Conservation (phyloP, 2,329 filamentous ascomycete species). For the Hymenoscyphus repandus region DNA sequence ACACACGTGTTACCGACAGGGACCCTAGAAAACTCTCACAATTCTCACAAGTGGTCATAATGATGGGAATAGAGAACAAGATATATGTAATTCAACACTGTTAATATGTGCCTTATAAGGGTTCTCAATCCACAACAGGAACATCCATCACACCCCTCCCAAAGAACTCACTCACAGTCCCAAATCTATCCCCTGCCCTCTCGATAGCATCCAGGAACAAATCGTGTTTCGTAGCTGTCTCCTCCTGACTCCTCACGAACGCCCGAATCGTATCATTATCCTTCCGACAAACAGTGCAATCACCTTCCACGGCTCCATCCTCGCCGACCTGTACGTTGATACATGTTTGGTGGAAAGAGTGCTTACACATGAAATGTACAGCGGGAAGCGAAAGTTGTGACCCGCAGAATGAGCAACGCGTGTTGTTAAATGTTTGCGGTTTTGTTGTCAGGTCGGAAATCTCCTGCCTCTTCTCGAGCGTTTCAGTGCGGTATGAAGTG, state of each 20-base stretch:
- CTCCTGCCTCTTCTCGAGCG: conserved; percentile 71
- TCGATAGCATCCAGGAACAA: conserved; percentile 78
- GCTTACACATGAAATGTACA: conserved; percentile 95
- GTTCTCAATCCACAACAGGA: conserved; percentile 6
- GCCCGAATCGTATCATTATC: conserved; percentile 86
- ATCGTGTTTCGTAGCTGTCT: conserved; percentile 82
- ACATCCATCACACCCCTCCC: conserved; percentile 82
- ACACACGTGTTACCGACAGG: too few relatives aligned
- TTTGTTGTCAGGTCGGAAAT: conserved; percentile 71
- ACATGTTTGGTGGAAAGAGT: conserved; percentile 92
- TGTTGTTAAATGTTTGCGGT: conserved; percentile 84
- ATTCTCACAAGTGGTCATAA: too few relatives aligned
- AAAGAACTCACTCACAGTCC: conserved; percentile 92
- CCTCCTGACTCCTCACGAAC: conserved; percentile 79
- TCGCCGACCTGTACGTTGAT: conserved; percentile 49
- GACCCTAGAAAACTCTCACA: too few relatives aligned
- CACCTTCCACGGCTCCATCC: conserved; percentile 56
- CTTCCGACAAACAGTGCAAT: conserved; percentile 80
- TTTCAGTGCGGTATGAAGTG: conserved; percentile 77
- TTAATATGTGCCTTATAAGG: background rate
- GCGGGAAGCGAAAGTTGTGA: conserved; percentile 73
- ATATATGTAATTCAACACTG: too few relatives aligned
- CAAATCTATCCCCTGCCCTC: conserved; percentile 76
- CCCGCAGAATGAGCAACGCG: conserved; percentile 78
- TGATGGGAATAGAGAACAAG: too few relatives aligned